These are phyloP conservation scores for Kwoniella botswanensis DNA, from an alignment of 768 basidiomycete genomes.

Conservation along the genomic window DNA sequence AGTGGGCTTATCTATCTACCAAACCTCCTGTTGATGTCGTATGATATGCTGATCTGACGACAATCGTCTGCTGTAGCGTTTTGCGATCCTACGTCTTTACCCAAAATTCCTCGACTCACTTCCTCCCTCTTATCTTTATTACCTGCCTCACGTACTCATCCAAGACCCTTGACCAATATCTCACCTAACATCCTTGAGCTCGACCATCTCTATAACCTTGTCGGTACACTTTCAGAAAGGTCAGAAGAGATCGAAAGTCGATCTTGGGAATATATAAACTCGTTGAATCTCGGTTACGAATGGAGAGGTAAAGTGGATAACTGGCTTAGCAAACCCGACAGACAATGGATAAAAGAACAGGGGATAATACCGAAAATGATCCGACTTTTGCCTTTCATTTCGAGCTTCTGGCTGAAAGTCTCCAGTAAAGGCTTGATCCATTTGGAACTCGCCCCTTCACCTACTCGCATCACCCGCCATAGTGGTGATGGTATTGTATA, in stretches of 20 bases:
- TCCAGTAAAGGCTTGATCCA: slow-evolving; percentile 63
- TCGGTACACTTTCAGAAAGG: slow-evolving; percentile 56
- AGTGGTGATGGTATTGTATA: slow-evolving; percentile 16
- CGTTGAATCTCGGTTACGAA: slow-evolving; percentile 68
- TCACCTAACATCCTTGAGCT: slow-evolving; percentile 89
- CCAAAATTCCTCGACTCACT: slow-evolving; percentile 75
- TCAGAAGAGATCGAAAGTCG: slow-evolving; percentile 61
- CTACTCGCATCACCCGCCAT: not conserved
- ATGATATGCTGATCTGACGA: slow-evolving; percentile 15
- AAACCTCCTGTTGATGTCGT: too few species aligned
- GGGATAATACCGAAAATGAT: slow-evolving; percentile 82
- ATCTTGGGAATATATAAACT: slow-evolving; percentile 73
- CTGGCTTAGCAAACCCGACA: slow-evolving; percentile 62
- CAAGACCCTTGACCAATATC: slow-evolving; percentile 66
- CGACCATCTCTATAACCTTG: slow-evolving; percentile 55
- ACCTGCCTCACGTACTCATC: slow-evolving; percentile 8
- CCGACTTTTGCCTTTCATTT: slow-evolving; percentile 81
- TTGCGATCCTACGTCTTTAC: slow-evolving; percentile 92
- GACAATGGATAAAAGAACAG: slow-evolving; percentile 63
- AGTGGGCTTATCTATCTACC: slow-evolving; percentile 60
- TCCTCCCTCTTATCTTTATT: slow-evolving; percentile 60
- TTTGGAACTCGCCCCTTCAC: slow-evolving; percentile 22
- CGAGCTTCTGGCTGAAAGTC: slow-evolving; percentile 82
- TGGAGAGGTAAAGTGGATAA: slow-evolving; percentile 72
- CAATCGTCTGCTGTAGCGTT: slow-evolving; percentile 63